Base-by-base conservation (phyloP, 2,329 filamentous ascomycete genomes). In the Neocatenulostroma microsporum region DNA sequence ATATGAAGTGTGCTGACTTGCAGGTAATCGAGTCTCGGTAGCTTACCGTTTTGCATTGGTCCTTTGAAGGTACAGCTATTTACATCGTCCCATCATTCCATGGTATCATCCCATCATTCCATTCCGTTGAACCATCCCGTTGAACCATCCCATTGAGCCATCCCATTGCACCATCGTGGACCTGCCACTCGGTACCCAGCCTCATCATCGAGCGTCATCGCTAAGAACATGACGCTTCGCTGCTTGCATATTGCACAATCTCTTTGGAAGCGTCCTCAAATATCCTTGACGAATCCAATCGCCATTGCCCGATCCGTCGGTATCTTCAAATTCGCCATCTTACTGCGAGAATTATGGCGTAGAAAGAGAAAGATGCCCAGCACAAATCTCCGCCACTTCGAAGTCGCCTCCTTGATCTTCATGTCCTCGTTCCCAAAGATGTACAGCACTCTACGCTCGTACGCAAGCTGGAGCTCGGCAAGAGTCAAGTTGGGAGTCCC, bases 201-300 rank as follows among this genome's bases (percentile, higher is more conserved):
- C n/a, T n/a, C n/a, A n/a, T n/a, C n/a, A n/a, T n/a, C 23, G n/a
- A n/a, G 23, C 23, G 8, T 24, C 9, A 8, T n/a, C n/a, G 23
- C 23, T 9, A n/a, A n/a, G 23, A 21, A 21, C 30, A 9, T 20
- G n/a, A n/a, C n/a, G n/a, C n/a, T n/a, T n/a, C n/a, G n/a, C n/a
- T n/a, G n/a, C n/a, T n/a, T n/a, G n/a, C n/a, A n/a, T n/a, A n/a
- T n/a, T n/a, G n/a, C n/a, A n/a, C n/a, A n/a, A n/a, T n/a, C n/a
- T n/a, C n/a, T n/a, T n/a, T n/a, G n/a, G n/a, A n/a, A n/a, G n/a
- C n/a, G 23, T 24, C 17, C 13, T 30, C 27, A 42, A 9, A 42
- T 31, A 12, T 81, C 75, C 58, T 80, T 81, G 1, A 82, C 69
- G 53, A 82, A 83, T 0, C 80, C 80, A 13, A 83, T 76, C 60